phyloP scores from a whole-genome alignment of 1,284 basidiomycete species.

The Vanrija sp. region DNA sequence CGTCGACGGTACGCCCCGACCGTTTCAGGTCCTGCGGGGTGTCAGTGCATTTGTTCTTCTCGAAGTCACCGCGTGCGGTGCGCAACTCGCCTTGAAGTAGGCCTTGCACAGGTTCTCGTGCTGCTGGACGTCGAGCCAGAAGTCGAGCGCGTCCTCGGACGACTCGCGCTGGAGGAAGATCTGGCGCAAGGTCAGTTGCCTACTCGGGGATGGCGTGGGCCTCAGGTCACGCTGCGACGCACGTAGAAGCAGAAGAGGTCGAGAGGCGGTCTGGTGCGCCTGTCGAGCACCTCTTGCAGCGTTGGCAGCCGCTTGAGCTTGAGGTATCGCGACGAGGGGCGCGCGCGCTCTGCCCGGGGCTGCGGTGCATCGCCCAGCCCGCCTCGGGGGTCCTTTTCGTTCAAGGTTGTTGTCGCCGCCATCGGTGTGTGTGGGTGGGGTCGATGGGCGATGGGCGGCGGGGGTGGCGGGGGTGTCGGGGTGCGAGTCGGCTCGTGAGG shows the following conservation, averaged over 20 bases:
- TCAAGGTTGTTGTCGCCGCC: too few relatives aligned
- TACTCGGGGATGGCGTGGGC: background rate
- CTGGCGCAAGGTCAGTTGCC: constrained; percentile 17
- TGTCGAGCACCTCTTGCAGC: constrained; percentile 77
- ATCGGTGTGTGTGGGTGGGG: too few relatives aligned
- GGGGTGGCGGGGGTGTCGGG: too few relatives aligned
- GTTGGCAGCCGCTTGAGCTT: constrained; percentile 48
- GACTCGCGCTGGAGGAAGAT: constrained; percentile 86
- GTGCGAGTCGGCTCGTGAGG: too few relatives aligned
- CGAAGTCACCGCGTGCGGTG: background rate
- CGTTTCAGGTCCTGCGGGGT: constrained; percentile 70
- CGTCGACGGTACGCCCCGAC: constrained; percentile 81
- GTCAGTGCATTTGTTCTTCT: constrained; percentile 1
- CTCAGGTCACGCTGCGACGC: constrained; percentile 44
- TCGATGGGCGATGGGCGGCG: too few relatives aligned
- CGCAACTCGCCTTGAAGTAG: constrained; percentile 71
- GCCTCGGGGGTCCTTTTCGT: too few relatives aligned
- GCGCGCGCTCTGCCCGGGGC: too few relatives aligned
- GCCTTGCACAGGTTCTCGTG: constrained; percentile 97
- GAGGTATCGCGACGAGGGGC: constrained; percentile 30
- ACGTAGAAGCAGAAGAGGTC: constrained; percentile 99
- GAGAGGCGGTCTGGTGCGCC: constrained; percentile 85
- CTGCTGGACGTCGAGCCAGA: constrained; percentile 98
- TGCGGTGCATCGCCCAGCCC: too few relatives aligned
- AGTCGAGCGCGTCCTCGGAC: constrained; percentile 91